A percentile compares a stretch with the other conserved stretches of the same genome.
These are phyloP conservation scores for Colletotrichum graminicola DNA, from an alignment of 2,329 filamentous ascomycete species.

Conservation along the genomic window DNA sequence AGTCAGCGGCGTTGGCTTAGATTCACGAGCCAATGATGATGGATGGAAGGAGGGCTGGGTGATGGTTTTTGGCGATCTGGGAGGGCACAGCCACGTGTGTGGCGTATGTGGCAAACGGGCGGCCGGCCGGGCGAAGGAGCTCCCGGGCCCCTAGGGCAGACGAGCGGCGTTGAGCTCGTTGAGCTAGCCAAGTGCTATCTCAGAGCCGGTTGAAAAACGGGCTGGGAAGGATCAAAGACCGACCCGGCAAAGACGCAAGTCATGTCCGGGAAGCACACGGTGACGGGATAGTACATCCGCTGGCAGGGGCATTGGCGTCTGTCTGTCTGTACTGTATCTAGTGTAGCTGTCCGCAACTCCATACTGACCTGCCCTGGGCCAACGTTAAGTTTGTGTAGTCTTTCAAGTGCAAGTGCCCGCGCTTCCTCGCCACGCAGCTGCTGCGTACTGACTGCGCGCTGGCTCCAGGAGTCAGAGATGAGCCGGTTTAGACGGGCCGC, in stretches of 20 bases:
- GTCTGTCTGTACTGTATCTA: not conserved
- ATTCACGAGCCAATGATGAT: not conserved
- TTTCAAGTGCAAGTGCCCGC: slow-evolving; percentile 2
- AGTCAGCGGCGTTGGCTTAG: slow-evolving; percentile 6
- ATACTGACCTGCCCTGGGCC: not conserved
- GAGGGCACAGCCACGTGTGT: slow-evolving; percentile 19
- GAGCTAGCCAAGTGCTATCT: not conserved
- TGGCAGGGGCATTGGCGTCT: not conserved
- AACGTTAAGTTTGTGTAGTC: slow-evolving; percentile 8
- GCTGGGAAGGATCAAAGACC: not conserved
- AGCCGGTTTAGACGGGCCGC: not conserved
- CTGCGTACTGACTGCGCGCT: slow-evolving; percentile 14
- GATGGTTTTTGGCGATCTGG: not conserved
- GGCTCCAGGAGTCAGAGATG: not conserved
- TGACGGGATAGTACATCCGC: not conserved
- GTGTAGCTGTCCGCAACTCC: no score
- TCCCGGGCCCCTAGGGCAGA: not conserved
- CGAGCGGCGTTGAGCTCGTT: not conserved
- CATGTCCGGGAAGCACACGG: slow-evolving; percentile 2
- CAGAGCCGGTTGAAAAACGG: not conserved
- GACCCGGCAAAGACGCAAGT: not conserved
- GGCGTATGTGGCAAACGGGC: slow-evolving; percentile 10
- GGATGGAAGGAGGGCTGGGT: not conserved
- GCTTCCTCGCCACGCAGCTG: not conserved
- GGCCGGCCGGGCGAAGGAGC: not conserved